phyloP scores from a whole-genome alignment of 2,329 filamentous ascomycete species.

The Elsinoe ampelina region DNA sequence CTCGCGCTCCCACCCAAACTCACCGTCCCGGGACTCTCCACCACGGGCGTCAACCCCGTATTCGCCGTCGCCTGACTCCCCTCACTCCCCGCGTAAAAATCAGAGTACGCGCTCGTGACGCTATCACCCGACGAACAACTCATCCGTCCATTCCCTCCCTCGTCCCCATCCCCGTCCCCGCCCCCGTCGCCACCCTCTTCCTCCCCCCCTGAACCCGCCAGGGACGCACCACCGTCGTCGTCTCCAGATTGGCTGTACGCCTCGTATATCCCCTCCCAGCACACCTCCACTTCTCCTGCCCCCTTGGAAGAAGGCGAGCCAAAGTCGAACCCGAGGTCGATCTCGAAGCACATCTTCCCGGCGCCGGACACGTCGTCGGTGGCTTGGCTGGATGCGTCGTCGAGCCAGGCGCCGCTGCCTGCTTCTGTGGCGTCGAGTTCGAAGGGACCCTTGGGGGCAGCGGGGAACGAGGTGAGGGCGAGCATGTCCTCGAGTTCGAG shows the following conservation, averaged over 20 bases:
- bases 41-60: slow-evolving; percentile 2
- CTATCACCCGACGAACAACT: slow-evolving; percentile 17
- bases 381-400: background rate
- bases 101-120: slow-evolving; percentile 5
- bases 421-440: slow-evolving; percentile 10
- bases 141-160: slow-evolving; percentile 12
- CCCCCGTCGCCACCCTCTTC: background rate
- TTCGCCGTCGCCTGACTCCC: background rate
- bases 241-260: background rate
- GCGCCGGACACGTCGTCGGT: background rate
- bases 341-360: background rate
- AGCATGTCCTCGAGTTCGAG: slow-evolving; percentile 6
- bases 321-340: background rate
- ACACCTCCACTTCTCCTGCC: background rate
- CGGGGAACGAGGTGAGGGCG: background rate
- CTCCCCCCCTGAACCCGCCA: background rate
- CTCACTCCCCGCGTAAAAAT: background rate
- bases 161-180: slow-evolving; percentile 15
- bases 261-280: background rate
- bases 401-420: background rate
- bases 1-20: background rate
- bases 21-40: background rate
- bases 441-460: background rate
- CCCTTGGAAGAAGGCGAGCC: background rate
- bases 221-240: no score